These are phyloP conservation scores for Malassezia pachydermatis DNA, from an alignment of 1,284 basidiomycete species.

Conservation along the genomic window DNA sequence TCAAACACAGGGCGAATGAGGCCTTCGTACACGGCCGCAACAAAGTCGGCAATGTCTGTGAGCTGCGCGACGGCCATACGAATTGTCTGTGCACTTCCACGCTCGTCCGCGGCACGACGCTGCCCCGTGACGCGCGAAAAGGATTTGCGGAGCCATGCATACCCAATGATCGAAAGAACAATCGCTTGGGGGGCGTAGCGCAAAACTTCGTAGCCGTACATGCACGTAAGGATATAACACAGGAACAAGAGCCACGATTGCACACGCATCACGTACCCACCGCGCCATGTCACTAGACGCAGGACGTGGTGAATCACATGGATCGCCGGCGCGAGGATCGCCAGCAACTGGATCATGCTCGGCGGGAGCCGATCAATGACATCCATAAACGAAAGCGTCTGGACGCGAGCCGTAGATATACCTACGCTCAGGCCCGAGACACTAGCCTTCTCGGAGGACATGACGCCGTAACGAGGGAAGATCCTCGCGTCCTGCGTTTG, in stretches of 20 bases:
- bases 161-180: slow-evolving; percentile 27
- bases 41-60: slow-evolving; percentile 37
- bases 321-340: slow-evolving; percentile 27
- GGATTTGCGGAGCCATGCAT: slow-evolving; percentile 24
- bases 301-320: slow-evolving; percentile 27
- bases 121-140: slow-evolving; percentile 21
- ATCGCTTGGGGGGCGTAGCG: slow-evolving; percentile 40
- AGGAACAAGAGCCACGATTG: slow-evolving; percentile 36
- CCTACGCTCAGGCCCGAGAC: too few relatives aligned
- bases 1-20: slow-evolving; percentile 26
- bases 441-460: slow-evolving; percentile 1
- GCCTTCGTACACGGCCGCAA: slow-evolving; percentile 22
- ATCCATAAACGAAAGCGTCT: slow-evolving; percentile 17
- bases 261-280: slow-evolving; percentile 23
- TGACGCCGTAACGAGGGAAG: too few relatives aligned
- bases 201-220: slow-evolving; percentile 41
- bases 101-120: slow-evolving; percentile 16
- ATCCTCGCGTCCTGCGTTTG: too few relatives aligned
- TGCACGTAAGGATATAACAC: slow-evolving; percentile 31
- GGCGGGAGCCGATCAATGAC: slow-evolving; percentile 32
- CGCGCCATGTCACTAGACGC: slow-evolving; percentile 40
- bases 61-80: slow-evolving; percentile 37
- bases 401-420: not conserved
- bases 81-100: slow-evolving; percentile 22
- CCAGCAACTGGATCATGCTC: slow-evolving; percentile 25